Conservation (phyloP, 495 filamentous ascomycete species). For the Hyaloscypha hepaticicola region DNA sequence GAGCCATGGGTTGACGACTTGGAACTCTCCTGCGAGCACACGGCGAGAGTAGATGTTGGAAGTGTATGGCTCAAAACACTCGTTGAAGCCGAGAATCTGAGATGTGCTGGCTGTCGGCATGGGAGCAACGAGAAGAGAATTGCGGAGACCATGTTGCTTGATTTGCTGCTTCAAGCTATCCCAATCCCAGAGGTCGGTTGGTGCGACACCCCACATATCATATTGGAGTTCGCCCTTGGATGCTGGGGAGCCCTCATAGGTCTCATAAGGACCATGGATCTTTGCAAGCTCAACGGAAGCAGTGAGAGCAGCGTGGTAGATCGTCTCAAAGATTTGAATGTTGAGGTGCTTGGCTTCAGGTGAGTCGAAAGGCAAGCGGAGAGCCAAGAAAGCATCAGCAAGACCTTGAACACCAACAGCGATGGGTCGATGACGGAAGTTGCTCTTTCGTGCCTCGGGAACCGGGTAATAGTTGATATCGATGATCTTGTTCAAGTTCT, state of each 20-base stretch:
- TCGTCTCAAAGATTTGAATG: conserved; percentile 98
- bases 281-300: conserved; percentile 84
- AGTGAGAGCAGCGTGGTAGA: conserved; percentile 94
- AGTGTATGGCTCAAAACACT: conserved; percentile 99
- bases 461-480: conserved; percentile 98
- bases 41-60: conserved; percentile 99
- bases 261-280: conserved; percentile 78
- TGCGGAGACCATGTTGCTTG: conserved; percentile 86
- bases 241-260: conserved; percentile 89
- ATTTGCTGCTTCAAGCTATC: conserved; percentile 83
- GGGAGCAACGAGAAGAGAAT: conserved; percentile 90
- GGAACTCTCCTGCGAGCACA: conserved; percentile 97
- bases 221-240: conserved; percentile 96
- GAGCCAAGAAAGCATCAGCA: conserved; percentile 96
- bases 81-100: conserved; percentile 97
- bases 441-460: conserved; percentile 86
- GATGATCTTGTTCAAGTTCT: conserved; percentile 96
- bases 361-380: conserved; percentile 96
- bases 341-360: conserved; percentile 90
- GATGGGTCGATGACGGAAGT: conserved; percentile 92
- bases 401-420: conserved; percentile 97
- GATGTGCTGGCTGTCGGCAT: conserved; percentile 97
- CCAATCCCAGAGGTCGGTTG: conserved; percentile 97
- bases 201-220: conserved; percentile 96
- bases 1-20: conserved; percentile 98